Conservation (phyloP, 768 basidiomycete species). For the Exsudoporus frostii region DNA sequence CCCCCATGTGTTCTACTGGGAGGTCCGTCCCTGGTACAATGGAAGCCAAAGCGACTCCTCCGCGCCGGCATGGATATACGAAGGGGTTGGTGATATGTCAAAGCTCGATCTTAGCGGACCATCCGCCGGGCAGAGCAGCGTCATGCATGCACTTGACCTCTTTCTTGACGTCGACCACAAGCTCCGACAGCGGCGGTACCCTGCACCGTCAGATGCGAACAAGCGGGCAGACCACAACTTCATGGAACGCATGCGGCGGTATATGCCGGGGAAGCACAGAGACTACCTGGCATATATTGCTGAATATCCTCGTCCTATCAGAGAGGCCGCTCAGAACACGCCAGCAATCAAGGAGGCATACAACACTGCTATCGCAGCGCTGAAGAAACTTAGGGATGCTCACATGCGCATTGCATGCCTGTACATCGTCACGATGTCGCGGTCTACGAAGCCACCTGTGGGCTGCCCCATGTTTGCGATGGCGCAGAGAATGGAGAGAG, state of each 20-base stretch:
- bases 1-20: conserved; percentile 86
- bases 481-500: conserved; percentile 46
- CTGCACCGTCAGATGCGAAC: conserved; percentile 62
- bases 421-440: conserved; percentile 85
- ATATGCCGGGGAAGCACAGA: conserved; percentile 93
- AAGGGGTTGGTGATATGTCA: conserved; percentile 62
- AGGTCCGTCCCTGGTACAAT: conserved; percentile 89
- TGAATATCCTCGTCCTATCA: conserved; percentile 54
- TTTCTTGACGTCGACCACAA: conserved; percentile 90
- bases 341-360: conserved; percentile 70
- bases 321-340: conserved; percentile 55
- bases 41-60: conserved; percentile 64
- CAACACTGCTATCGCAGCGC: conserved; percentile 69
- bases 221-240: conserved; percentile 71
- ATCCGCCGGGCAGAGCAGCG: conserved; percentile 89
- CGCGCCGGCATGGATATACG: conserved; percentile 67
- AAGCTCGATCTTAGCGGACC: conserved; percentile 77
- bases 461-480: conserved; percentile 55
- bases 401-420: conserved; percentile 89
- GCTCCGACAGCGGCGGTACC: conserved; percentile 65
- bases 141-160: conserved; percentile 83
- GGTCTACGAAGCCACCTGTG: conserved; percentile 46
- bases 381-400: conserved; percentile 80
- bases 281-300: conserved; percentile 75
- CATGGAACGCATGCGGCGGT: conserved; percentile 90